Percentiles rank a stretch among this genome's conserved stretches.
Conservation (phyloP, 106 monocot genomes). For the Allium sativum region DNA sequence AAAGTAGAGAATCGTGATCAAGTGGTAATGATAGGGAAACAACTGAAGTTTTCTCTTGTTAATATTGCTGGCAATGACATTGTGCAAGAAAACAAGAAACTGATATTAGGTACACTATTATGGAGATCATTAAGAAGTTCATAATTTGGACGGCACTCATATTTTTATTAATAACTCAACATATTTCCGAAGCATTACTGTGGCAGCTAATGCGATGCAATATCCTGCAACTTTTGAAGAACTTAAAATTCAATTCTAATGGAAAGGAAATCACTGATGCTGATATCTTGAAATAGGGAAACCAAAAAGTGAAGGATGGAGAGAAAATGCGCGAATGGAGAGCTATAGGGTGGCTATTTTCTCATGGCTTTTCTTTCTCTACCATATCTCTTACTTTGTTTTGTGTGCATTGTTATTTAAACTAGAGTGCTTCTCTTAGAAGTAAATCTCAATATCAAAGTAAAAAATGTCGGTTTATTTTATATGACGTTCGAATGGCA, state of each 20-base stretch:
- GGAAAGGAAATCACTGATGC: slow-evolving; percentile 47
- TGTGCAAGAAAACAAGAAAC: slow-evolving; percentile 86
- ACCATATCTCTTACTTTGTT: too few relatives aligned
- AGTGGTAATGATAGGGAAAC: slow-evolving; percentile 75
- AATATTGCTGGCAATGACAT: slow-evolving; percentile 94
- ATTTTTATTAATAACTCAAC: not conserved
- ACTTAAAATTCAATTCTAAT: slow-evolving; percentile 38
- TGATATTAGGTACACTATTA: slow-evolving; percentile 88
- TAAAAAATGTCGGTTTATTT: too few relatives aligned
- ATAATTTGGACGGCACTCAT: not conserved
- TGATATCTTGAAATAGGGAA: slow-evolving; percentile 59
- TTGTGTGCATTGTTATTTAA: too few relatives aligned
- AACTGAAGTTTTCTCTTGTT: slow-evolving; percentile 81
- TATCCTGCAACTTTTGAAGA: slow-evolving; percentile 57
- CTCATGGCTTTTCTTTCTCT: slow-evolving; percentile 1
- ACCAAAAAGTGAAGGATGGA: slow-evolving; percentile 45
- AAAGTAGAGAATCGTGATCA: slow-evolving; percentile 95
- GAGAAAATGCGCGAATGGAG: slow-evolving; percentile 36
- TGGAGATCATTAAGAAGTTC: too few relatives aligned
- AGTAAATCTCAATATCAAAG: too few relatives aligned
- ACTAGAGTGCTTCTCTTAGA: too few relatives aligned
- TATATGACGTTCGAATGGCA: slow-evolving; percentile 69
- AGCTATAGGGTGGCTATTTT: slow-evolving; percentile 38
- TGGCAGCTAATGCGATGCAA: slow-evolving; percentile 70
- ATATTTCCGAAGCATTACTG: slow-evolving; percentile 30